Percentiles rank a stretch among this genome's conserved stretches.
Conservation (phyloP, 768 basidiomycete species). For the Mycena filopes region DNA sequence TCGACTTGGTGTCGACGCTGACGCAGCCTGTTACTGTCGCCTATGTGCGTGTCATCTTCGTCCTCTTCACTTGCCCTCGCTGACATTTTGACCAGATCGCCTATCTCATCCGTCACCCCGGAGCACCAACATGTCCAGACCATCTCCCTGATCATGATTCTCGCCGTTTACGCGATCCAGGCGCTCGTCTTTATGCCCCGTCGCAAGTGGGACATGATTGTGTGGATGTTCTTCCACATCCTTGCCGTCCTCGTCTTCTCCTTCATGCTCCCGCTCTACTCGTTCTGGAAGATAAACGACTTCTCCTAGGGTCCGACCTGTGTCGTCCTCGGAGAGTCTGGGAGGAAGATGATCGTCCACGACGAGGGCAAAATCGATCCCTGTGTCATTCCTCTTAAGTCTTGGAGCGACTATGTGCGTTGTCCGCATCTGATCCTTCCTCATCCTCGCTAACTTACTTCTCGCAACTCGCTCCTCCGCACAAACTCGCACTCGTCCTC, state of each 20-base stretch:
- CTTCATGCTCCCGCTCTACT: slow-evolving; percentile 91
- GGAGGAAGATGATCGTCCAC: slow-evolving; percentile 95
- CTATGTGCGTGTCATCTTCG: slow-evolving; percentile 73
- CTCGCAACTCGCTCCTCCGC: too few relatives aligned
- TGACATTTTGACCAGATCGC: slow-evolving; percentile 67
- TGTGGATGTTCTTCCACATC: slow-evolving; percentile 97
- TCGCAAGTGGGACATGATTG: slow-evolving; percentile 81
- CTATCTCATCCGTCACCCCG: slow-evolving; percentile 84
- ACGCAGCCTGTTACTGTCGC: slow-evolving; percentile 90
- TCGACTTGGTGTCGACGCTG: slow-evolving; percentile 90
- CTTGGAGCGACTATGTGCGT: slow-evolving; percentile 94
- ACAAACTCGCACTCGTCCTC: too few relatives aligned
- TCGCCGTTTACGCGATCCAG: slow-evolving; percentile 94
- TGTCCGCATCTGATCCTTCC: too few relatives aligned
- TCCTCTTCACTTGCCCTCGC: slow-evolving; percentile 24
- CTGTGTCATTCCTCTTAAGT: slow-evolving; percentile 91
- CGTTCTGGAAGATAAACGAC: slow-evolving; percentile 98
- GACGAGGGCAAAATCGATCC: slow-evolving; percentile 99
- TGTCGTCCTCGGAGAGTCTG: slow-evolving; percentile 92
- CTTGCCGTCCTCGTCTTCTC: slow-evolving; percentile 94
- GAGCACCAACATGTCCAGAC: slow-evolving; percentile 76
- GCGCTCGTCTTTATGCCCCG: slow-evolving; percentile 91
- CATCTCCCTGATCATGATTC: slow-evolving; percentile 92
- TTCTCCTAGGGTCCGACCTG: slow-evolving; percentile 96
- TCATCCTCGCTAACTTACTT: too few relatives aligned